Conservation (phyloP, 257 asterid genomes). For the Primulina tabacum region DNA sequence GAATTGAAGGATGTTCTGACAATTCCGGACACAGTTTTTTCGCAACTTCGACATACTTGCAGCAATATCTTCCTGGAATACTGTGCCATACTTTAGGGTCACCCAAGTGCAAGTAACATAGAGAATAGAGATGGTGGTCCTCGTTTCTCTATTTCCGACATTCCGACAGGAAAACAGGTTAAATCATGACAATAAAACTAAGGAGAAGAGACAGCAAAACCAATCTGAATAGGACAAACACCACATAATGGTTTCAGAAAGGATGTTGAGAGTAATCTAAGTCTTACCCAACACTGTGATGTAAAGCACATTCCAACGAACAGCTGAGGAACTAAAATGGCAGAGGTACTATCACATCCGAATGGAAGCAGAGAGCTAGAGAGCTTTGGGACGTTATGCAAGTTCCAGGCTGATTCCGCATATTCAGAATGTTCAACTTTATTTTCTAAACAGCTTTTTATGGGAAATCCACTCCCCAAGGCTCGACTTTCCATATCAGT, state of each 20-base stretch:
- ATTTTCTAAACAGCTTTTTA: constrained; percentile 26
- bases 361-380: constrained; percentile 69
- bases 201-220: constrained; percentile 5
- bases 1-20: constrained; percentile 53
- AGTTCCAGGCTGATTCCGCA: constrained; percentile 70
- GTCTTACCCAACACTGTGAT: constrained; percentile 77
- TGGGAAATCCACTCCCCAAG: constrained; percentile 55
- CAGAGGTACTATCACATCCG: constrained; percentile 44
- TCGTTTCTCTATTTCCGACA: constrained; percentile 57
- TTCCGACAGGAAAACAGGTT: constrained; percentile 24
- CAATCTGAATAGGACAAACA: not conserved
- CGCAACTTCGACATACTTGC: constrained; percentile 57
- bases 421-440: constrained; percentile 34
- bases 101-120: constrained; percentile 70
- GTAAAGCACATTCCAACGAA: constrained; percentile 84
- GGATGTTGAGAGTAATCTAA: constrained; percentile 3
- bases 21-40: constrained; percentile 52
- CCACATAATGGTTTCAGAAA: not conserved
- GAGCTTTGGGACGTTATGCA: constrained; percentile 61
- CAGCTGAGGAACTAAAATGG: constrained; percentile 46
- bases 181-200: no score
- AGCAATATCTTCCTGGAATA: constrained; percentile 60
- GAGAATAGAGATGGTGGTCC: constrained; percentile 75
- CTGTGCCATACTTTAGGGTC: constrained; percentile 68
- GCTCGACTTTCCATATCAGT: constrained; percentile 33